Conservation (phyloP, 2,329 filamentous ascomycete genomes). For the Trichophyton verrucosum region DNA sequence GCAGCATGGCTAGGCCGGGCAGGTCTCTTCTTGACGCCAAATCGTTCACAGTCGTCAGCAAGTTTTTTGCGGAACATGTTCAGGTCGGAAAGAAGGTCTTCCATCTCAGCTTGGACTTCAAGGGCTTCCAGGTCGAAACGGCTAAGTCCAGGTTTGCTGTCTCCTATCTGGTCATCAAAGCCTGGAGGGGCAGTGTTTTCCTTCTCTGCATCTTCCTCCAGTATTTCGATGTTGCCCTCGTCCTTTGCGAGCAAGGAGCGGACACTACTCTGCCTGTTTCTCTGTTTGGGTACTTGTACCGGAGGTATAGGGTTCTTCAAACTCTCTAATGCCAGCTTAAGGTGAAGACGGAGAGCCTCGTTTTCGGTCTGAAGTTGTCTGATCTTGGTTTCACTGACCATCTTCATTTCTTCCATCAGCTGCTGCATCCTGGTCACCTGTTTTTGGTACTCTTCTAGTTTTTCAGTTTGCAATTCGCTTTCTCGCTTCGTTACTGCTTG, state of each 20-base stretch:
- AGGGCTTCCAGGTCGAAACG: conserved; percentile 33
- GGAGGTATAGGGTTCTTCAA: conserved; percentile 79
- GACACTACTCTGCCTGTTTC: conserved; percentile 22
- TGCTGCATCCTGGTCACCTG: conserved; percentile 83
- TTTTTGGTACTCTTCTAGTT: conserved; percentile 86
- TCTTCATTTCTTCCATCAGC: conserved; percentile 85
- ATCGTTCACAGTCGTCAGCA: conserved; percentile 52
- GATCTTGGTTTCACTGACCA: conserved; percentile 89
- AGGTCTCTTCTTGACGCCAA: conserved; percentile 18
- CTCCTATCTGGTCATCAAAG: conserved; percentile 21
- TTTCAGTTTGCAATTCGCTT: conserved; percentile 64
- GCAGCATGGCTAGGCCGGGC: not conserved
- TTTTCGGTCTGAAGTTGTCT: conserved; percentile 80
- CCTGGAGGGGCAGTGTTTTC: conserved; percentile 24
- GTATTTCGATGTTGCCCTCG: conserved; percentile 20
- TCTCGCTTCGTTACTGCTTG: conserved; percentile 59
- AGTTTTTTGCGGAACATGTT: conserved; percentile 75
- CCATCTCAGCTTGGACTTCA: conserved; percentile 72
- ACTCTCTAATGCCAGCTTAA: conserved; percentile 73
- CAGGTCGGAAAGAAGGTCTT: conserved; percentile 68
- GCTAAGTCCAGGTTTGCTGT: conserved; percentile 31
- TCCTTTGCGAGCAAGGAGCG: conserved; percentile 27
- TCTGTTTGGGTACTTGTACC: conserved; percentile 24
- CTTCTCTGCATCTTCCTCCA: conserved; percentile 47
- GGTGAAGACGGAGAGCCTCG: conserved; percentile 72